A percentile compares a stretch with the other conserved stretches of the same genome.
Conservation (phyloP, 2,329 filamentous ascomycete species). For the Cadophora malorum region DNA sequence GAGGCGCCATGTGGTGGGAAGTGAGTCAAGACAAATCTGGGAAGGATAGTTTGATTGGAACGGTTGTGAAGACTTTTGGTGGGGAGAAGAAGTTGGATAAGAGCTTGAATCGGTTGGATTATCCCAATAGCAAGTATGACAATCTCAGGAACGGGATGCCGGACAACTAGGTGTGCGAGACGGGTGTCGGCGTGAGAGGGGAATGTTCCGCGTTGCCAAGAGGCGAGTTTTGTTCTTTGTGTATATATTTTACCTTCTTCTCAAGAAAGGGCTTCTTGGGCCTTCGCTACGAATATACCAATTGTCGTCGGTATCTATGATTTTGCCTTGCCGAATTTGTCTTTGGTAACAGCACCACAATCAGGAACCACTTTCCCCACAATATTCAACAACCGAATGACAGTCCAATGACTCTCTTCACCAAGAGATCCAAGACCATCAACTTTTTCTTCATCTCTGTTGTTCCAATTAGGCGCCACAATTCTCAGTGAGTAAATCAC, state of each 20-base stretch:
- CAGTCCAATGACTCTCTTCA: background rate
- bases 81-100: constrained; percentile 48
- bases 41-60: constrained; percentile 65
- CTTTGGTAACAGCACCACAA: no score
- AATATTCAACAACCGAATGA: no score
- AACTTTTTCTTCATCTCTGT: background rate
- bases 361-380: no score
- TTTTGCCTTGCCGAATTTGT: no score
- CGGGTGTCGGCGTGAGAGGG: no score
- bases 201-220: background rate
- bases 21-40: constrained; percentile 69
- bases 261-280: no score
- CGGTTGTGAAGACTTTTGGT: constrained; percentile 50
- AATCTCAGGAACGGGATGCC: constrained; percentile 51
- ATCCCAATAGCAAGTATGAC: constrained; percentile 59
- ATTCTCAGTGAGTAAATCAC: background rate
- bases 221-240: background rate
- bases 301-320: no score
- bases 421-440: background rate
- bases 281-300: no score
- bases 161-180: background rate
- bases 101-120: constrained; percentile 56
- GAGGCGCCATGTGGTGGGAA: constrained; percentile 87
- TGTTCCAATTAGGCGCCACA: constrained; percentile 1
- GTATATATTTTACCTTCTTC: background rate